Evolutionary conservation across 495 filamentous ascomycete species (phyloP).

Genomic region (Aspergillus saccharolyticus): DNA sequence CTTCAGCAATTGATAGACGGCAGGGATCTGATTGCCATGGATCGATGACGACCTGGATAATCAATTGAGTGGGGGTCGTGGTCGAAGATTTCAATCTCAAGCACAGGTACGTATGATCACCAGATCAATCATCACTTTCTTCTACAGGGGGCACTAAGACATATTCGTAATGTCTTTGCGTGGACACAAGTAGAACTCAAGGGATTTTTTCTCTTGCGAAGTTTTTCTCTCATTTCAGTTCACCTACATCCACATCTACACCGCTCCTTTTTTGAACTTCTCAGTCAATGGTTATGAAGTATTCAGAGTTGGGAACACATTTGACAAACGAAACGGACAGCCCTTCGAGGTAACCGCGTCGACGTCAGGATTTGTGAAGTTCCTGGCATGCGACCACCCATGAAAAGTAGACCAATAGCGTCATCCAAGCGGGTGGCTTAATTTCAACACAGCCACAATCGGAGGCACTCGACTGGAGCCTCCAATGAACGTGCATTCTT

Average conservation of each 20-base stretch:
- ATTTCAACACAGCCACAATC: slow-evolving; percentile 1
- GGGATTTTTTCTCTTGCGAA: slow-evolving; percentile 4
- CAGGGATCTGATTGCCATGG: background rate
- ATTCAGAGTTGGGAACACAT: slow-evolving; percentile 6
- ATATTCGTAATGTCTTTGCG: background rate
- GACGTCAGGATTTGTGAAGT: slow-evolving; percentile 15
- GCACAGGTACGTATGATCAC: background rate
- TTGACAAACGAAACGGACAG: slow-evolving; percentile 17
- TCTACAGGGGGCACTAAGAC: background rate
- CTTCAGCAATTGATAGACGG: background rate
- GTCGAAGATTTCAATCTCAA: background rate
- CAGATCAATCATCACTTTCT: background rate
- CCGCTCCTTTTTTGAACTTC: slow-evolving; percentile 17
- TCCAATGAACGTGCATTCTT: slow-evolving; percentile 13
- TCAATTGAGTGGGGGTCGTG: no score
- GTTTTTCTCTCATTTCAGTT: background rate
- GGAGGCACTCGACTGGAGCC: slow-evolving; percentile 6
- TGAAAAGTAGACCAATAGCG: slow-evolving; percentile 15
- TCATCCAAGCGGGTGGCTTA: slow-evolving; percentile 4
- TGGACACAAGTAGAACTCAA: background rate
- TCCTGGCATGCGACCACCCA: slow-evolving; percentile 12
- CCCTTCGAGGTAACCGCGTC: slow-evolving; percentile 10
- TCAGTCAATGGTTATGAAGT: slow-evolving; percentile 1
- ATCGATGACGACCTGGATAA: background rate
- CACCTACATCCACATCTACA: slow-evolving; percentile 10